Conservation (phyloP, 2,329 filamentous ascomycete genomes). For the Aureobasidium namibiae region DNA sequence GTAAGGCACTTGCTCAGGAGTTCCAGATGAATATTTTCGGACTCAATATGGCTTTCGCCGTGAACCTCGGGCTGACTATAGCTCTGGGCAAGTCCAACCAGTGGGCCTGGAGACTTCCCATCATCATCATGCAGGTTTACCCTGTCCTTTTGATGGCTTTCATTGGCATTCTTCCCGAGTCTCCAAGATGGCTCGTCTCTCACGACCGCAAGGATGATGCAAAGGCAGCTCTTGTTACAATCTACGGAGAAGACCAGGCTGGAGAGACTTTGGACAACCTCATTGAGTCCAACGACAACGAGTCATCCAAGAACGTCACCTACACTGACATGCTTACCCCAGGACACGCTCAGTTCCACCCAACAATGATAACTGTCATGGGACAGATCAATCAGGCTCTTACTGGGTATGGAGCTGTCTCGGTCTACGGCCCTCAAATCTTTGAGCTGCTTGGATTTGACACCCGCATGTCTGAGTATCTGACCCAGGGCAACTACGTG, state of each 20-base stretch:
- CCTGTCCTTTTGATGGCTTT: constrained; percentile 46
- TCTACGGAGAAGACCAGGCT: constrained; percentile 44
- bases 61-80: constrained; percentile 49
- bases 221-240: constrained; percentile 37
- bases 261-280: constrained; percentile 44
- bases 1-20: constrained; percentile 52
- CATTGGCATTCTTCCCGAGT: constrained; percentile 48
- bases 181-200: constrained; percentile 50
- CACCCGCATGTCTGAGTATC: constrained; percentile 43
- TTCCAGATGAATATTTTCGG: constrained; percentile 59
- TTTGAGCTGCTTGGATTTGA: constrained; percentile 53
- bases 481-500: constrained; percentile 53
- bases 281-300: constrained; percentile 42
- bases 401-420: constrained; percentile 52
- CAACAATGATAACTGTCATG: constrained; percentile 54
- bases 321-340: constrained; percentile 53
- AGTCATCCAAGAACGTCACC: constrained; percentile 37
- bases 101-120: constrained; percentile 56
- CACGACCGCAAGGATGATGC: constrained; percentile 45
- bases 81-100: constrained; percentile 47
- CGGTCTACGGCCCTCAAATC: constrained; percentile 56
- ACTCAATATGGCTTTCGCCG: constrained; percentile 51
- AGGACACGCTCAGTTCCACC: constrained; percentile 49
- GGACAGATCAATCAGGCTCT: constrained; percentile 54
- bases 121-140: constrained; percentile 54